phyloP scores from a whole-genome alignment of 2,329 filamentous ascomycete genomes.

The Ophiostoma ips region DNA sequence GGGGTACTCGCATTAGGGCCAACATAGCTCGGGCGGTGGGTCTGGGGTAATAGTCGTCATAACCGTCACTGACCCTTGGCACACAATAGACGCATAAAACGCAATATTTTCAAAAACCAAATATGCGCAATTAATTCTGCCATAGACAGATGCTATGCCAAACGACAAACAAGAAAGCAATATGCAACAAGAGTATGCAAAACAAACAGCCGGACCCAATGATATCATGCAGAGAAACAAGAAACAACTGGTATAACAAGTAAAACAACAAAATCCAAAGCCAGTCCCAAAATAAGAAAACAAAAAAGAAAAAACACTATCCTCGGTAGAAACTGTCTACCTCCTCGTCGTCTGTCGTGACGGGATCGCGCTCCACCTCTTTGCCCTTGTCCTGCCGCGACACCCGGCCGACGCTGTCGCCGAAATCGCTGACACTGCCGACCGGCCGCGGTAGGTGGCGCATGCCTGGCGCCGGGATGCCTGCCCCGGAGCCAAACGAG shows the following conservation, averaged over 20 bases:
- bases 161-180: not conserved
- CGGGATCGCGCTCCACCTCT: conserved; percentile 23
- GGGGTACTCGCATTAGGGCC: too few relatives aligned
- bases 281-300: not conserved
- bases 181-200: not conserved
- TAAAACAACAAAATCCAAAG: not conserved
- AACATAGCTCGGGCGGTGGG: too few relatives aligned
- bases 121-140: too few relatives aligned
- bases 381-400: conserved; percentile 28
- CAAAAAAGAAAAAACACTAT: not conserved
- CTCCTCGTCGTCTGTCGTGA: conserved; percentile 12
- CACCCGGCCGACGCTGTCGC: conserved; percentile 13
- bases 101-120: too few relatives aligned
- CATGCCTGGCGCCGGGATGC: not conserved
- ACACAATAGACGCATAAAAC: too few relatives aligned
- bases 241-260: not conserved
- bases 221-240: not conserved
- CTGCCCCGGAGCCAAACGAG: not conserved
- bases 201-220: not conserved
- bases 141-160: too few relatives aligned
- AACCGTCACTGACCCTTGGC: too few relatives aligned
- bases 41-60: not conserved
- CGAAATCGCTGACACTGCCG: not conserved
- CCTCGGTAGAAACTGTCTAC: conserved; percentile 11
- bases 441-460: not conserved